phyloP scores from a whole-genome alignment of 768 basidiomycete genomes.

The Leccinum incarnatum region DNA sequence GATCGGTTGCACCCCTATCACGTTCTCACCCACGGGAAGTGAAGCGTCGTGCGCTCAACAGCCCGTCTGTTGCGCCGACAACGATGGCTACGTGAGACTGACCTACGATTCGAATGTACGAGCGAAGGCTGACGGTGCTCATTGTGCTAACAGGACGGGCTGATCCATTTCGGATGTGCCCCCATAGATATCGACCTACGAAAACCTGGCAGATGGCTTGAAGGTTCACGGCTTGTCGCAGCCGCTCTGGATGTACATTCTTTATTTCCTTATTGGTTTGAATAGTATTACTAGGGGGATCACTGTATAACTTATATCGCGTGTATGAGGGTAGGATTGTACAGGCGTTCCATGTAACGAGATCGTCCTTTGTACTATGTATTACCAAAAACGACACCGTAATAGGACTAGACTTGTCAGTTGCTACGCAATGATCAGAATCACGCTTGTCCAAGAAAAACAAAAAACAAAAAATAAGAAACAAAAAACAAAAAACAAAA shows the following conservation, averaged over 20 bases:
- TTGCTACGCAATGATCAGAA: too few relatives aligned
- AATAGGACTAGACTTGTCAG: too few relatives aligned
- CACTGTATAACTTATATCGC: neutral
- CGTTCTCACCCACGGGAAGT: neutral
- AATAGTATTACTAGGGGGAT: neutral
- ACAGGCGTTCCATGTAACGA: neutral
- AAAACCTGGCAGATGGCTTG: neutral
- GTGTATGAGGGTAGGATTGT: neutral
- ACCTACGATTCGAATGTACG: neutral
- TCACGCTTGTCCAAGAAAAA: too few relatives aligned
- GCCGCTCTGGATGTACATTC: neutral
- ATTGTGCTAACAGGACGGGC: slow-evolving; percentile 1
- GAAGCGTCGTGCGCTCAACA: slow-evolving; percentile 9
- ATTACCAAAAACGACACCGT: neutral
- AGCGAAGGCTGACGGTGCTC: neutral
- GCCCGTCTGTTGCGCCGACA: slow-evolving; percentile 17
- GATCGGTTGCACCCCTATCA: slow-evolving; percentile 3
- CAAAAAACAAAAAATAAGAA: too few relatives aligned
- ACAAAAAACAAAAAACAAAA: too few relatives aligned
- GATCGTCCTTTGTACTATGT: neutral
- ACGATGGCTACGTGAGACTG: slow-evolving; percentile 9
- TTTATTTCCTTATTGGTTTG: neutral
- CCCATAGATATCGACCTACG: slow-evolving; percentile 3
- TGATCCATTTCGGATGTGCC: slow-evolving; percentile 14
- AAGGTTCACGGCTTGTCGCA: neutral